These are phyloP conservation scores for Elsinoe ampelina DNA, from an alignment of 2,329 filamentous ascomycete genomes.

Conservation along the genomic window DNA sequence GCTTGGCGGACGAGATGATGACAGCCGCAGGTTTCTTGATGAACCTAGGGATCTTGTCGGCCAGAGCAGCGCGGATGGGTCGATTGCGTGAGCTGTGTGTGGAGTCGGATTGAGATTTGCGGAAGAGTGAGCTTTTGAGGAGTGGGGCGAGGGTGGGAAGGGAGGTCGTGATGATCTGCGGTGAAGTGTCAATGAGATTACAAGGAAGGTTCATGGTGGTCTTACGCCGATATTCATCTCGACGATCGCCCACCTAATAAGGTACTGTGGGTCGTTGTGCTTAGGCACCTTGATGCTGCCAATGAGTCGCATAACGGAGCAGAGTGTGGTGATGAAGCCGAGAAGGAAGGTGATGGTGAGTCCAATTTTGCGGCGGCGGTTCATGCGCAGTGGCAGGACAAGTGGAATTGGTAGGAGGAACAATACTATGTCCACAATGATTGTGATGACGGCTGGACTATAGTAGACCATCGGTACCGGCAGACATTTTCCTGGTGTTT, in stretches of 20 bases:
- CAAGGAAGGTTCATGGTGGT: background rate
- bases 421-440: conserved; percentile 9
- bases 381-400: conserved; percentile 12
- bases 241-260: conserved; percentile 12
- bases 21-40: background rate
- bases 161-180: conserved; percentile 11
- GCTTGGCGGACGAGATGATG: background rate
- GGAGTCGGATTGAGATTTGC: background rate
- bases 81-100: conserved; percentile 1
- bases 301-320: conserved; percentile 7
- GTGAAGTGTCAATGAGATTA: background rate
- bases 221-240: conserved; percentile 15
- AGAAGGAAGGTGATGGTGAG: conserved; percentile 11
- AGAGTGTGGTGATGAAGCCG: conserved; percentile 12
- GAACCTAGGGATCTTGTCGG: background rate
- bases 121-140: conserved; percentile 6
- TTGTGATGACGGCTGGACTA: conserved; percentile 12
- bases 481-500: conserved; percentile 7
- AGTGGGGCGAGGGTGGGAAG: conserved; percentile 8
- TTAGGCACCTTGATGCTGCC: conserved; percentile 4
- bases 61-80: conserved; percentile 1
- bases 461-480: conserved; percentile 7
- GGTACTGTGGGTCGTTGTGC: conserved; percentile 3
- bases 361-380: conserved; percentile 11
- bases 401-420: conserved; percentile 13